These are phyloP conservation scores for Boletus rufocinnamomeus DNA, from an alignment of 768 basidiomycete genomes.

Conservation along the genomic window DNA sequence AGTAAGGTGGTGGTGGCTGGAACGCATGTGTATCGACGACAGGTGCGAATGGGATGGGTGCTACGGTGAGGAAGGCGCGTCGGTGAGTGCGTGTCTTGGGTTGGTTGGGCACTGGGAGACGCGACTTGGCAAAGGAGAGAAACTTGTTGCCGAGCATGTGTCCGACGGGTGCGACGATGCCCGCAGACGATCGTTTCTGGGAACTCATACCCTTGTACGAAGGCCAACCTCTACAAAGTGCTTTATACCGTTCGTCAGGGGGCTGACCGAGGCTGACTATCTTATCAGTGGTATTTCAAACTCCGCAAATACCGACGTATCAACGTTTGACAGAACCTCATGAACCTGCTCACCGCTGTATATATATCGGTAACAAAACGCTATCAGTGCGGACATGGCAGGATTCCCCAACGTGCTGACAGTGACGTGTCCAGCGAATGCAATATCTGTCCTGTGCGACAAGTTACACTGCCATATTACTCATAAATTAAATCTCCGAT, in stretches of 20 bases:
- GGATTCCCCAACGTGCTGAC: not conserved
- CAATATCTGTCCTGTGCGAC: no score
- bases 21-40: constrained; percentile 29
- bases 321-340: not conserved
- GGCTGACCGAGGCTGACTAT: constrained; percentile 23
- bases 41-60: constrained; percentile 31
- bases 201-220: constrained; percentile 13
- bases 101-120: constrained; percentile 23
- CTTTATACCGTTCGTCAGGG: constrained; percentile 14
- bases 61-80: constrained; percentile 15
- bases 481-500: constrained; percentile 11
- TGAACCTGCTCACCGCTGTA: no score
- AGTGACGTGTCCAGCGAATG: not conserved
- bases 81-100: constrained; percentile 15
- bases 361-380: not conserved
- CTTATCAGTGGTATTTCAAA: not conserved
- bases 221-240: not conserved
- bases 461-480: not conserved
- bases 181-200: constrained; percentile 7
- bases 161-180: constrained; percentile 7
- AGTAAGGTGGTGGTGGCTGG: constrained; percentile 30
- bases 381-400: not conserved
- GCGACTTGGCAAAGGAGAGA: constrained; percentile 26
- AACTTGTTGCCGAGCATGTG: constrained; percentile 23
- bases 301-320: not conserved